phyloP scores from a whole-genome alignment of 2,329 filamentous ascomycete species.

The Sporothrix mexicana region DNA sequence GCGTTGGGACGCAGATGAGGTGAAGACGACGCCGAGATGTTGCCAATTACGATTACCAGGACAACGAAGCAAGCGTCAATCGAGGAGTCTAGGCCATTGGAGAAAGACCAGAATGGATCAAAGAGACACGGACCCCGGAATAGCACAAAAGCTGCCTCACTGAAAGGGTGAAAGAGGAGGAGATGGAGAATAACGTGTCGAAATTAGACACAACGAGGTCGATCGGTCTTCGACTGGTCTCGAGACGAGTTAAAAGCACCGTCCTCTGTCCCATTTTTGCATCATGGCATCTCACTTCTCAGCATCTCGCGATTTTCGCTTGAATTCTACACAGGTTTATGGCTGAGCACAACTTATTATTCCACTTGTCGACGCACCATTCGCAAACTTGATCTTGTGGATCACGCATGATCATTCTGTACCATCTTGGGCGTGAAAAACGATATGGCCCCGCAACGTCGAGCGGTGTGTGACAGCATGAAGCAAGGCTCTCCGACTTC shows the following conservation, averaged over 20 bases:
- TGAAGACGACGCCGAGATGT: slow-evolving; percentile 9
- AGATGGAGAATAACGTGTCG: neutral
- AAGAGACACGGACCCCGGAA: neutral
- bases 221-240: neutral
- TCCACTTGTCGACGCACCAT: neutral
- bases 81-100: neutral
- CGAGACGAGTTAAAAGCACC: neutral
- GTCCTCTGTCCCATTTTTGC: neutral
- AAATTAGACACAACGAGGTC: neutral
- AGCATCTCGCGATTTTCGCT: too few relatives aligned
- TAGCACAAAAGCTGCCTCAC: neutral
- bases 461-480: slow-evolving; percentile 28
- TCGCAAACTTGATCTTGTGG: neutral
- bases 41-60: slow-evolving; percentile 14
- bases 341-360: neutral
- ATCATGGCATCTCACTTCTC: neutral
- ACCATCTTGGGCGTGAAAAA: neutral
- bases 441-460: slow-evolving; percentile 31
- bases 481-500: neutral
- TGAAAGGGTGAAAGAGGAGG: neutral
- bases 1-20: slow-evolving; percentile 35
- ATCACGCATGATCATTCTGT: slow-evolving; percentile 2
- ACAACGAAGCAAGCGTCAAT: slow-evolving; percentile 21
- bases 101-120: slow-evolving; percentile 12
- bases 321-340: neutral